phyloP scores from a whole-genome alignment of 2,329 filamentous ascomycete genomes.

The Colletotrichum gigasporum region DNA sequence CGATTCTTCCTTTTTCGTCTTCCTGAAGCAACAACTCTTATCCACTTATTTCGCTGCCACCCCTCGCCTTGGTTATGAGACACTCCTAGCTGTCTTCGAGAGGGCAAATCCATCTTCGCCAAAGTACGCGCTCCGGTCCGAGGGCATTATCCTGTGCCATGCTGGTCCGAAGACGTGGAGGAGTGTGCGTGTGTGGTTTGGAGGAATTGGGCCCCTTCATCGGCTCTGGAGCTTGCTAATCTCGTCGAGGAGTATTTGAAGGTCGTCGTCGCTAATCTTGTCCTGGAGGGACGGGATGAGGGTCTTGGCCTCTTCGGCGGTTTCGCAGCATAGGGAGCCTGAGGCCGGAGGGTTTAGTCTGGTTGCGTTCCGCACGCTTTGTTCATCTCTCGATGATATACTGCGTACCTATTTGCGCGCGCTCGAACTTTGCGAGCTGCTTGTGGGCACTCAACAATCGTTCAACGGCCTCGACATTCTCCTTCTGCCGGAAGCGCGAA shows the following conservation, averaged over 20 bases:
- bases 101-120: no score
- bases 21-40: neutral
- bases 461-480: conserved; percentile 95
- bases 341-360: conserved; percentile 32
- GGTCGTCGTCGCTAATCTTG: conserved; percentile 90
- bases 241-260: conserved; percentile 90
- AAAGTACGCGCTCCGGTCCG: no score
- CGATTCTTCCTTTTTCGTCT: conserved; percentile 3
- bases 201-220: conserved; percentile 20
- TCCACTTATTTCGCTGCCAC: neutral
- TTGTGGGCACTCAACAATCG: conserved; percentile 82
- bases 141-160: no score
- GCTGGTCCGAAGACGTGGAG: neutral
- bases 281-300: conserved; percentile 88
- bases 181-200: neutral
- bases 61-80: no score
- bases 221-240: conserved; percentile 77
- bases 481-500: conserved; percentile 93
- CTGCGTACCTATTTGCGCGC: conserved; percentile 81
- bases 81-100: no score
- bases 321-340: conserved; percentile 93
- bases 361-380: no score
- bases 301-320: conserved; percentile 94
- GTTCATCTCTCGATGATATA: no score
- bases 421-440: conserved; percentile 90